phyloP scores from a whole-genome alignment of 2,329 filamentous ascomycete genomes.

The Colletotrichum gloeosporioides region DNA sequence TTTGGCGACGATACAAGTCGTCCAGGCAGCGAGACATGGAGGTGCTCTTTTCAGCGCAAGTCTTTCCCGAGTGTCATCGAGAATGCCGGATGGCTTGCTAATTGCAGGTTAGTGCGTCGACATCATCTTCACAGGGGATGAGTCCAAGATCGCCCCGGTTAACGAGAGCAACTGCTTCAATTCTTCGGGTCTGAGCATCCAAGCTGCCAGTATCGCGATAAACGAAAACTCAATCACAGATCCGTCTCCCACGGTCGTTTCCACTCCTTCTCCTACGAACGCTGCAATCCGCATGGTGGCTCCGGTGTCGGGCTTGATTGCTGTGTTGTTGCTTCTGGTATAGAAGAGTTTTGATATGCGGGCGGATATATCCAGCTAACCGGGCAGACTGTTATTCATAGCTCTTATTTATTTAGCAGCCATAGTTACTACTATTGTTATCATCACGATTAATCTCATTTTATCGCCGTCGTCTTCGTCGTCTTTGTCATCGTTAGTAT shows the following conservation, averaged over 20 bases:
- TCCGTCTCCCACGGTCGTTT: background rate
- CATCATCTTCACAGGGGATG: conserved; percentile 70
- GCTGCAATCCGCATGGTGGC: background rate
- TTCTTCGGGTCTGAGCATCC: conserved; percentile 52
- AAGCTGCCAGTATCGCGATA: background rate
- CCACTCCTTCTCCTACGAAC: background rate
- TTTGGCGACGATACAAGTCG: conserved; percentile 74
- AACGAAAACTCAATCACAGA: background rate
- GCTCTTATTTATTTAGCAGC: background rate
- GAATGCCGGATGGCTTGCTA: background rate
- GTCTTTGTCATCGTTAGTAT: too few species aligned
- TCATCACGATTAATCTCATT: rapidly evolving
- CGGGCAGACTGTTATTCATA: background rate
- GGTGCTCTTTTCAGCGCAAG: conserved; percentile 71
- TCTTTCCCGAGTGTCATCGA: background rate
- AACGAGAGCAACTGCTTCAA: conserved; percentile 72
- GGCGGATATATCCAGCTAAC: too few species aligned
- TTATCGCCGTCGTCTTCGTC: too few species aligned
- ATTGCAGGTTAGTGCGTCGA: conserved; percentile 66
- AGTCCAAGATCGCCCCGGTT: conserved; percentile 57
- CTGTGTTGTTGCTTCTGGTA: background rate
- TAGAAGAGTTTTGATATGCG: rapidly evolving
- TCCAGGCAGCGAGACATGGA: conserved; percentile 72
- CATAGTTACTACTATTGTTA: too few species aligned
- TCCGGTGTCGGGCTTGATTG: background rate